Base-by-base conservation (phyloP, 1,284 basidiomycete genomes). In the Puccinia horiana region DNA sequence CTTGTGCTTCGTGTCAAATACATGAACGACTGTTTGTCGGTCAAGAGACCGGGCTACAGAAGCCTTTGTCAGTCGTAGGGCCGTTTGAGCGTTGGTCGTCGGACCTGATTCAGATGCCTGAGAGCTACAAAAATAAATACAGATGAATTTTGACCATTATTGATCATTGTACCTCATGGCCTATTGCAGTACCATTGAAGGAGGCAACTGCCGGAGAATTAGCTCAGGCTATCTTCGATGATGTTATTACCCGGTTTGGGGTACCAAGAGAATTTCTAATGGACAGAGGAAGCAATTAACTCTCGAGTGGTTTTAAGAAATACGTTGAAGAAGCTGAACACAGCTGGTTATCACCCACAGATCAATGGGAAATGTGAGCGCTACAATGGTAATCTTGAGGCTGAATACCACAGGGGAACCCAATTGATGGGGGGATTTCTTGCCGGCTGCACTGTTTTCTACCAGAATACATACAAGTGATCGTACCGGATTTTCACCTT, bases 361-460 rank as follows among this genome's bases (percentile, higher is more conserved):
- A 70, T 5, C 9, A 70, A 70, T 40, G 35, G 35, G 8, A 70
- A 70, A 18, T 23, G 35, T 32, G 67, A 52, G 29, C 44, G 70
- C 1, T 52, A 20, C 20, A 74, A 74, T 40, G 70, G 70, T 26
- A n/a, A 52, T 14, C 29, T 74, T n/a, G 70, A 74, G 70, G 47
- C n/a, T 74, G 14, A 52, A 74, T 52, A 20, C 3, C 2, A 74
- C 20, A 23, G 70, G 70, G 18, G 70, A 74, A 12, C 42, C 40
- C 5, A 3, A 9, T 4, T 12, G 44, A 9, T 67, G 63, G 63
- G 63, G 42, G 63, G 63, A 67, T 26, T 23, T 23, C 20, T 18
- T 67, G 0, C 63, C 40, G 8, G 63, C 63, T 2, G 63, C 63
- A 32, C 20, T 67, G 18, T 67, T 42, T 42, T 67, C 40, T 1